These are phyloP conservation scores for Phytophthora cryptogea DNA, from an alignment of 352 stramenopile genomes.

Conservation along the genomic window DNA sequence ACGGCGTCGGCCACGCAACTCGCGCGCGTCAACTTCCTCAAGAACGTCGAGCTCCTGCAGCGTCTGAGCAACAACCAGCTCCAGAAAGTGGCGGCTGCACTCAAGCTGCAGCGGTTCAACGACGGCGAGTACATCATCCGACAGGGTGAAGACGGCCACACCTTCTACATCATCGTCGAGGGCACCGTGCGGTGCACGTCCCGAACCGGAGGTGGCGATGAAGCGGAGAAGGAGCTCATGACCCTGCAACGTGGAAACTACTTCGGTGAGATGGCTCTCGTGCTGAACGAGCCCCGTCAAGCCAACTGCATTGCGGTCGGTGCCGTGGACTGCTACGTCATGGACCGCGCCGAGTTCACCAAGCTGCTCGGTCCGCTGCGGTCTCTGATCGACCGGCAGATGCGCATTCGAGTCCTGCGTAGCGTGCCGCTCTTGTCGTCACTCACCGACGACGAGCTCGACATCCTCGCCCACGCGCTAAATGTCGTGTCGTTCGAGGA, in stretches of 20 bases:
- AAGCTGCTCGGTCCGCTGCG: constrained; percentile 80
- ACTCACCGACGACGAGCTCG: constrained; percentile 87
- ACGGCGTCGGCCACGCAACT: constrained; percentile 77
- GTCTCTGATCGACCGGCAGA: constrained; percentile 82
- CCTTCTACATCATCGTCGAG: constrained; percentile 98
- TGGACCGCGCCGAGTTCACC: constrained; percentile 90
- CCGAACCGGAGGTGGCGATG: constrained; percentile 42
- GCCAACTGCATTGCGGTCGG: constrained; percentile 84
- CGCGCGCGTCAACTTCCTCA: constrained; percentile 89
- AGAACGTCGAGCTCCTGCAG: constrained; percentile 94
- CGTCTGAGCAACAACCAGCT: constrained; percentile 89
- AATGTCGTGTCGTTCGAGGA: constrained; percentile 88
- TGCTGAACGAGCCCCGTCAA: constrained; percentile 85
- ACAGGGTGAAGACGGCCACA: constrained; percentile 94
- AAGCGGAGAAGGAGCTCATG: constrained; percentile 78
- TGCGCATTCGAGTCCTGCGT: constrained; percentile 93
- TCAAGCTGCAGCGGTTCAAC: constrained; percentile 87
- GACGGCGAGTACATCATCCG: constrained; percentile 93
- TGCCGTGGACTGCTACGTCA: constrained; percentile 90
- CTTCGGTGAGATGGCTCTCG: constrained; percentile 90
- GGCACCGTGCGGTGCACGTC: constrained; percentile 89
- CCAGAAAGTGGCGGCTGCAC: constrained; percentile 80
- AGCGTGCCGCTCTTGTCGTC: constrained; percentile 90
- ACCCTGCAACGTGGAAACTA: constrained; percentile 81
- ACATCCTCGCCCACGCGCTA: constrained; percentile 83